Conservation (phyloP, 768 basidiomycete species). For the Termitomyces sp. region DNA sequence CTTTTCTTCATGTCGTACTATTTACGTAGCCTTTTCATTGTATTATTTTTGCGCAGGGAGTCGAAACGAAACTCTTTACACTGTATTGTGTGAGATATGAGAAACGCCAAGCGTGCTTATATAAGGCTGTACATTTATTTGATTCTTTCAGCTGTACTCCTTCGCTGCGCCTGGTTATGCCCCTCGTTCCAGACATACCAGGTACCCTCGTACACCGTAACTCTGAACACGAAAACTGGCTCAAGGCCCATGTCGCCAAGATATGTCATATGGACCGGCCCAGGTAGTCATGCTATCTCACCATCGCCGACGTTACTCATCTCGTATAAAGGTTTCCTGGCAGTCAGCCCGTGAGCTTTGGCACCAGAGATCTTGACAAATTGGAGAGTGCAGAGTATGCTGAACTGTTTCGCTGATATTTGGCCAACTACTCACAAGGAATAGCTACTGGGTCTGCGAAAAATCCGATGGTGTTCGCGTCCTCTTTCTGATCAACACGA, state of each 20-base stretch:
- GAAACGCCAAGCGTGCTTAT: not conserved
- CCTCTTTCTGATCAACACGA: constrained; percentile 72
- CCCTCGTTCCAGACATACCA: constrained; percentile 69
- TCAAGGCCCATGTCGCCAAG: constrained; percentile 57
- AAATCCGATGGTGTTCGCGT: constrained; percentile 96
- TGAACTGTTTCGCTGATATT: not conserved
- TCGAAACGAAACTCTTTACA: not conserved
- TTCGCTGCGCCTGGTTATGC: constrained; percentile 29
- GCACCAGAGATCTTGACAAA: constrained; percentile 59
- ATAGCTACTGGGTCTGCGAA: constrained; percentile 98
- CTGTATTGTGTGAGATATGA: not conserved
- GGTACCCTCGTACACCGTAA: constrained; percentile 51
- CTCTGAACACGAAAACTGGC: constrained; percentile 63
- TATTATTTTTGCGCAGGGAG: constrained; percentile 11
- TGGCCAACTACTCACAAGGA: constrained; percentile 1
- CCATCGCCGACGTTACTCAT: not conserved
- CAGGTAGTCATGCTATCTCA: constrained; percentile 42
- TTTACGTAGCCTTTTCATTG: constrained; percentile 16
- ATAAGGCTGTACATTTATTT: constrained; percentile 5
- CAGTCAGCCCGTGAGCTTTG: constrained; percentile 93
- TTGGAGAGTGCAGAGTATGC: constrained; percentile 83
- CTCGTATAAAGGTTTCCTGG: constrained; percentile 75
- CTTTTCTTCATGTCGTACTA: constrained; percentile 3
- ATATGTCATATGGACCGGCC: constrained; percentile 65
- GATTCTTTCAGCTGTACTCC: not conserved